Evolutionary conservation across 495 filamentous ascomycete genomes (phyloP), one percentile per base, ranked within the genome.

Genomic region (Xylaria castorea): DNA sequence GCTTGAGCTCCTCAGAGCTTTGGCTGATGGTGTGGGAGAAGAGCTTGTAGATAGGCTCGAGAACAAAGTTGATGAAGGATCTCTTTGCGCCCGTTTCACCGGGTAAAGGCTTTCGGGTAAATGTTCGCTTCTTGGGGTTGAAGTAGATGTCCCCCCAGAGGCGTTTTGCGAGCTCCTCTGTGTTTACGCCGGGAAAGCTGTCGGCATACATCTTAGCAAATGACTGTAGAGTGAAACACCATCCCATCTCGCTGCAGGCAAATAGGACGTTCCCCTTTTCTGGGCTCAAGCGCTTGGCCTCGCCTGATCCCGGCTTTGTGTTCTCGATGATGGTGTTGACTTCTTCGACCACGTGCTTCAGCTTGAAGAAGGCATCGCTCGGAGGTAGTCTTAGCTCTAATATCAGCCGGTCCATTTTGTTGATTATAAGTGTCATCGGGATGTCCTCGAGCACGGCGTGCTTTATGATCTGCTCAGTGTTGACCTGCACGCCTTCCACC

Each of bases 141-240:
- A 91, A 98, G 82, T 97, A 98, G 70, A 99, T 92, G 79, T 99
- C 95, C 8, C 97, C 96, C 96, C 96, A 99, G 67, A 99, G 87
- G 36, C 96, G 85, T 63, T 86, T 82, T 42, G 91, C 89, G 79
- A 98, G 97, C 68, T 97, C 94, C 9, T 87, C 85, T 2, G 89
- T 83, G 78, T 97, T 92, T 73, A 98, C 86, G 51, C 90, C 90
- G 11, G 92, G 90, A 80, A 94, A 97, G 64, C 88, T 94, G 70
- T 97, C 93, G 12, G 94, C 91, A 80, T 99, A 99, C 93, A 97
- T 97, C 79, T 92, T 94, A 4, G 96, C 91, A 81, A 98, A 99
- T 34, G 94, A 97, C 70, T 90, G 90, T 48, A 99, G 81, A 0
- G 97, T 97, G 80, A 99, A 97, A 79, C 93, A 96, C 96, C 96